Evolutionary conservation across 805 yeast species (phyloP).

Genomic region (Saturnispora hagleri): DNA sequence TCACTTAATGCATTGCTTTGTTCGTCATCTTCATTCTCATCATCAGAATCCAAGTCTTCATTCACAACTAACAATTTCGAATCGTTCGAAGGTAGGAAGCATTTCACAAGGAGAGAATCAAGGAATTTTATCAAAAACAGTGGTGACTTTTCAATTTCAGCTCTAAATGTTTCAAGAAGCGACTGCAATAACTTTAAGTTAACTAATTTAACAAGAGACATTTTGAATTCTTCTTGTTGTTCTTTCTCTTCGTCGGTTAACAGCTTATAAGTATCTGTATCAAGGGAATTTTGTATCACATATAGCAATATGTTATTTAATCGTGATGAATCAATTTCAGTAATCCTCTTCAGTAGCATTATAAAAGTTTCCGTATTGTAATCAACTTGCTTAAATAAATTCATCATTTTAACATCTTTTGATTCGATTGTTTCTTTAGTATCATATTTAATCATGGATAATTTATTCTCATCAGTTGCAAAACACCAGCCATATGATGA

Average conservation of each 20-base stretch:
- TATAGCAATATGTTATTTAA: slow-evolving; percentile 39
- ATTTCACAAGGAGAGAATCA: slow-evolving; percentile 3
- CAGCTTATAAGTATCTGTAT: background rate
- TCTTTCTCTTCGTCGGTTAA: slow-evolving; percentile 29
- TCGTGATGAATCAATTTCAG: slow-evolving; percentile 39
- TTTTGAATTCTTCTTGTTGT: slow-evolving; percentile 32
- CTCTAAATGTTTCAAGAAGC: slow-evolving; percentile 49
- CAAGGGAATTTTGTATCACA: slow-evolving; percentile 55
- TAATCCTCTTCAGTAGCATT: slow-evolving; percentile 23
- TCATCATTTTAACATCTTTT: slow-evolving; percentile 5
- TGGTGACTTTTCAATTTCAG: slow-evolving; percentile 39
- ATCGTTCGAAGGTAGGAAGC: slow-evolving; percentile 1
- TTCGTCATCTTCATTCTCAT: slow-evolving; percentile 28
- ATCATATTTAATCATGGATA: slow-evolving; percentile 20
- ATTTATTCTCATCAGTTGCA: slow-evolving; percentile 32
- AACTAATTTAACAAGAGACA: slow-evolving; percentile 46
- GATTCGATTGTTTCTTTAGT: slow-evolving; percentile 3
- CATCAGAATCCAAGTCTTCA: slow-evolving; percentile 30
- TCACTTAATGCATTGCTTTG: slow-evolving; percentile 21
- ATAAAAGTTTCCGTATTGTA: slow-evolving; percentile 31
- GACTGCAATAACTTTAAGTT: slow-evolving; percentile 59
- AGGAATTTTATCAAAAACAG: slow-evolving; percentile 7
- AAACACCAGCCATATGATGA: slow-evolving; percentile 32
- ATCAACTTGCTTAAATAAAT: slow-evolving; percentile 35
- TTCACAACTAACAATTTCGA: slow-evolving; percentile 5